Evolutionary conservation across 2,329 filamentous ascomycete species (phyloP).

Genomic region (Rutstroemia sp.): DNA sequence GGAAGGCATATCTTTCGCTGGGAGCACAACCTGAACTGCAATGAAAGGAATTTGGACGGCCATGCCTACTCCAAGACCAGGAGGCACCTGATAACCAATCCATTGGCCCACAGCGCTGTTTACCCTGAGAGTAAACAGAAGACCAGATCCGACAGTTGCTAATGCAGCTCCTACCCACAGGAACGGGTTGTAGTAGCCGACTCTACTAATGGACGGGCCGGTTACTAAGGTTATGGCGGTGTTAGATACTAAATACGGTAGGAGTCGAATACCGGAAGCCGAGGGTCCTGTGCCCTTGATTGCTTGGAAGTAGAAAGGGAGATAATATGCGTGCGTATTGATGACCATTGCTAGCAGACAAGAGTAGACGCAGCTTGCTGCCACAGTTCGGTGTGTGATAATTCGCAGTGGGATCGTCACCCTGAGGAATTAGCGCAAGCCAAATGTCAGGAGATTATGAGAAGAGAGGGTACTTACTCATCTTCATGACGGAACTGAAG

Average conservation of each 20-base stretch:
- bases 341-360: neutral
- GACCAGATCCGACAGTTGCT: constrained; percentile 37
- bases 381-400: neutral
- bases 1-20: too few species aligned
- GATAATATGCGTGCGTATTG: neutral
- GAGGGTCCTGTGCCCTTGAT: constrained; percentile 13
- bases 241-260: constrained; percentile 17
- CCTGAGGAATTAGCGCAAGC: neutral
- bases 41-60: constrained; percentile 40
- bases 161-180: constrained; percentile 25
- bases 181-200: constrained; percentile 29
- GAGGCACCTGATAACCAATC: constrained; percentile 50
- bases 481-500: constrained; percentile 28
- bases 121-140: constrained; percentile 42
- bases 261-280: constrained; percentile 18
- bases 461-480: neutral
- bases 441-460: neutral
- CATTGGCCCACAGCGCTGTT: constrained; percentile 29
- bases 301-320: neutral
- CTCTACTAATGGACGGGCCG: constrained; percentile 14
- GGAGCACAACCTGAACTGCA: constrained; percentile 35
- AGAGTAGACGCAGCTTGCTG: neutral
- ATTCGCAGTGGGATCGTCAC: neutral
- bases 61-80: constrained; percentile 46
- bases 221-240: neutral